These are phyloP conservation scores for Hydrangea macrophylla DNA, from an alignment of 148 eudicot species.

Conservation along the genomic window DNA sequence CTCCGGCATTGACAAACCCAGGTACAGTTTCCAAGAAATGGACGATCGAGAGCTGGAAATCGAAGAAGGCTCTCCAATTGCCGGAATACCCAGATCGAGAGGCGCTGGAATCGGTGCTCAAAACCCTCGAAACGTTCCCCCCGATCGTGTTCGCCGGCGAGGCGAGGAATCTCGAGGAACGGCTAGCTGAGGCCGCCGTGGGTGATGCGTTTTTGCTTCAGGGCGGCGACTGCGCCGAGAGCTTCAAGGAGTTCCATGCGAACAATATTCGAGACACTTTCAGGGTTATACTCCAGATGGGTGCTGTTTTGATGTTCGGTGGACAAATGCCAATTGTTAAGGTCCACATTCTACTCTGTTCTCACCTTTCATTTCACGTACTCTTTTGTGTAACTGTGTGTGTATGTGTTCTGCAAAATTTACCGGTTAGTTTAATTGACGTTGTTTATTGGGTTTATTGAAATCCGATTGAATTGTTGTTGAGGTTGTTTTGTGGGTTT, in stretches of 20 bases:
- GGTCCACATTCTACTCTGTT: too few species aligned
- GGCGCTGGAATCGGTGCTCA: constrained; percentile 37
- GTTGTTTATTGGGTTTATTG: not conserved
- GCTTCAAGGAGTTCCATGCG: constrained; percentile 40
- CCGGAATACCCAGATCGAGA: constrained; percentile 56
- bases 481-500: too few species aligned
- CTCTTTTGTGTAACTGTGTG: not conserved
- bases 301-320: constrained; percentile 60
- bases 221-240: constrained; percentile 71
- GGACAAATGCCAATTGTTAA: constrained; percentile 68
- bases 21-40: constrained; percentile 22
- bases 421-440: not conserved
- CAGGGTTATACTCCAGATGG: constrained; percentile 58
- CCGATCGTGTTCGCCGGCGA: constrained; percentile 64
- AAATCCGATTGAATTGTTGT: too few species aligned
- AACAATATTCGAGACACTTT: constrained; percentile 60
- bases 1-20: not conserved
- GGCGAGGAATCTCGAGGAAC: constrained; percentile 44
- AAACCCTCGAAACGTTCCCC: constrained; percentile 44
- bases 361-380: not conserved
- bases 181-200: constrained; percentile 45
- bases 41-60: constrained; percentile 51
- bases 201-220: constrained; percentile 56
- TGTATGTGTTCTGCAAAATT: not conserved
- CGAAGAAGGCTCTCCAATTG: constrained; percentile 44